Evolutionary conservation across 257 asterid genomes (phyloP), one percentile per base, ranked within the genome.

Genomic region (Rubia yunnanensis): DNA sequence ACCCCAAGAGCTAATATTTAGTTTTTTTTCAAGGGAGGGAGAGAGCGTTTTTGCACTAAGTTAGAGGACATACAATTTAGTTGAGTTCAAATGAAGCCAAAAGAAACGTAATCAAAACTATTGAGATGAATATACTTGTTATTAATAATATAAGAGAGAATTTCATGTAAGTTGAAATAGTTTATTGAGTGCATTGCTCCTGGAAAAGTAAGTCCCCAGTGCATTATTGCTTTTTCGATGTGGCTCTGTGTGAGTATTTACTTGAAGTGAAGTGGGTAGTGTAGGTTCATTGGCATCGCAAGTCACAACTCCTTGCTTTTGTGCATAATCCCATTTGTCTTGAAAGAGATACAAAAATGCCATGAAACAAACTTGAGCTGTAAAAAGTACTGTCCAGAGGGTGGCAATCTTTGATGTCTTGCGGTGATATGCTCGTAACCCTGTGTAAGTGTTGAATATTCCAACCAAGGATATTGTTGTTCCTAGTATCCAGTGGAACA

Each of bases 291-390:
- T 10, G 20, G 56, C 56, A 34, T 73, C 56, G 27, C 36, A 55
- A 5, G 10, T 18, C 34, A 65, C 26, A 41, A 64, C 32, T 48
- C 91, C 89, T 82, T 91, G 95, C 69, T 73, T 80, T 58, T 76
- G 78, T 1, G 88, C 77, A 64, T 91, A 85, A 44, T 88, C 86
- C 98, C 95, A 91, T 71, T 88, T 88, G 70, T 88, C 96, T 84
- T 86, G 98, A 32, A 86, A 77, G 60, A 91, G 91, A 68, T 85
- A 91, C 62, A 85, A 73, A 46, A 91, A 56, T 4, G 79, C 74
- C 98, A 88, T 91, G 74, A 88, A 77, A 60, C 83, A 81, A 5
- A 91, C 77, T 60, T 91, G 95, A 57, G 89, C 82, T 63, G 96
- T 84, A 82, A 86, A 88, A 63, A 88, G 66, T 60, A 82, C 60